These are phyloP conservation scores for Blastomyces percursus DNA, from an alignment of 2,329 filamentous ascomycete species.

Conservation along the genomic window DNA sequence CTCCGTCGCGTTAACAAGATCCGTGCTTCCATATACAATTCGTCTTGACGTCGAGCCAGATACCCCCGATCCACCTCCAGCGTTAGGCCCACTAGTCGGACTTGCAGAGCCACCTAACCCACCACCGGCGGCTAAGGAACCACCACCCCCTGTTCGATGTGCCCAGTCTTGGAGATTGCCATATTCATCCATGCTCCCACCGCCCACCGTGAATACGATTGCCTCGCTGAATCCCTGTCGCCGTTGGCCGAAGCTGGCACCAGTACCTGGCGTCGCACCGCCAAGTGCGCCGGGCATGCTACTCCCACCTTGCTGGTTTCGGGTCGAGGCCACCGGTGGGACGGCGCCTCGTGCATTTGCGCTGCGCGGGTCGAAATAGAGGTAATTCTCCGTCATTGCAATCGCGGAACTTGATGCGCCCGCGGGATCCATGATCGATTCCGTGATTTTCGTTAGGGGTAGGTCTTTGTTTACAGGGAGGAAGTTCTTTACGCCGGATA, in stretches of 20 bases:
- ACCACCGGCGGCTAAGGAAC: conserved; percentile 28
- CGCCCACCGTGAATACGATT: conserved; percentile 88
- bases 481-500: conserved; percentile 96
- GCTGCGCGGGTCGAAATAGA: conserved; percentile 93
- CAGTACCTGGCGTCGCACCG: conserved; percentile 51
- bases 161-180: conserved; percentile 97
- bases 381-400: conserved; percentile 88
- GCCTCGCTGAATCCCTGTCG: conserved; percentile 82
- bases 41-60: conserved; percentile 54
- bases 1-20: conserved; percentile 51
- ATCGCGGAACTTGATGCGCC: conserved; percentile 84
- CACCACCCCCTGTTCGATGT: conserved; percentile 51
- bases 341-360: conserved; percentile 87
- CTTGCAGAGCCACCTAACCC: conserved; percentile 38
- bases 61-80: conserved; percentile 20
- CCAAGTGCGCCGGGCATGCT: conserved; percentile 36
- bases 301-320: conserved; percentile 34
- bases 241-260: conserved; percentile 80
- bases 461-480: conserved; percentile 91
- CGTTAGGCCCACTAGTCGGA: conserved; percentile 26
- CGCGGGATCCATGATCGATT: conserved; percentile 93
- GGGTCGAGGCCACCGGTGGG: conserved; percentile 58
- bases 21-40: conserved; percentile 91
- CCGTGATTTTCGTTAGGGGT: conserved; percentile 94
- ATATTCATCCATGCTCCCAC: conserved; percentile 98